Conservation (phyloP, 495 filamentous ascomycete species). For the Letharia columbiana region DNA sequence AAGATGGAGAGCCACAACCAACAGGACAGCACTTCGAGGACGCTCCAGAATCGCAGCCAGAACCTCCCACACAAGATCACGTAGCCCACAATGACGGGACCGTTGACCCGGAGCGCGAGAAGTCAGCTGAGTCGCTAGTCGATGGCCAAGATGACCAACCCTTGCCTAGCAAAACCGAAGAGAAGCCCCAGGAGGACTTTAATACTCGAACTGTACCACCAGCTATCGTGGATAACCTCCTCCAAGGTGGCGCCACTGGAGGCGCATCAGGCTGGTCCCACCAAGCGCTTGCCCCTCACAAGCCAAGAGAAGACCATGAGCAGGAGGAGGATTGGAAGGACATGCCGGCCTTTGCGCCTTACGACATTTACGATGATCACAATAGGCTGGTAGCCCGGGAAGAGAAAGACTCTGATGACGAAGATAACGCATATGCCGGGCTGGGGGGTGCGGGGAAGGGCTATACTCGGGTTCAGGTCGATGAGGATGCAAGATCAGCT, state of each 20-base stretch:
- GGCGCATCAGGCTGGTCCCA: conserved; percentile 83
- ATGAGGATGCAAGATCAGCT: conserved; percentile 87
- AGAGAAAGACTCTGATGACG: conserved; percentile 59
- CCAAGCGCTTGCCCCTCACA: conserved; percentile 61
- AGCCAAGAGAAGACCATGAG: conserved; percentile 41
- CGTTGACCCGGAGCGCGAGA: background rate
- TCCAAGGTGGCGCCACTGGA: conserved; percentile 17
- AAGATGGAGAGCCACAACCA: conserved; percentile 4
- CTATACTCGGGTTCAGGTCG: conserved; percentile 85
- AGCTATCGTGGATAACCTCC: conserved; percentile 17
- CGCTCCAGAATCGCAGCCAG: background rate
- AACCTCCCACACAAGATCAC: background rate
- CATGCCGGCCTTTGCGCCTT: conserved; percentile 87
- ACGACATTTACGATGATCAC: conserved; percentile 93
- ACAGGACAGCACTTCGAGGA: conserved; percentile 1
- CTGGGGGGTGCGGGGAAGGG: conserved; percentile 86
- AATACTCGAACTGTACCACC: background rate
- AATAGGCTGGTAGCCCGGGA: conserved; percentile 77
- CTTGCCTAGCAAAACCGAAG: background rate
- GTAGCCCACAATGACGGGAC: background rate
- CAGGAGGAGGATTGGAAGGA: conserved; percentile 71
- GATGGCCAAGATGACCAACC: background rate
- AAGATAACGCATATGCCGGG: conserved; percentile 61
- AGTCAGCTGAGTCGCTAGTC: background rate
- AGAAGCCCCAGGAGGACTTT: background rate